Conservation (phyloP, 306 rosid genomes). For the Trifolium fragiferum region DNA sequence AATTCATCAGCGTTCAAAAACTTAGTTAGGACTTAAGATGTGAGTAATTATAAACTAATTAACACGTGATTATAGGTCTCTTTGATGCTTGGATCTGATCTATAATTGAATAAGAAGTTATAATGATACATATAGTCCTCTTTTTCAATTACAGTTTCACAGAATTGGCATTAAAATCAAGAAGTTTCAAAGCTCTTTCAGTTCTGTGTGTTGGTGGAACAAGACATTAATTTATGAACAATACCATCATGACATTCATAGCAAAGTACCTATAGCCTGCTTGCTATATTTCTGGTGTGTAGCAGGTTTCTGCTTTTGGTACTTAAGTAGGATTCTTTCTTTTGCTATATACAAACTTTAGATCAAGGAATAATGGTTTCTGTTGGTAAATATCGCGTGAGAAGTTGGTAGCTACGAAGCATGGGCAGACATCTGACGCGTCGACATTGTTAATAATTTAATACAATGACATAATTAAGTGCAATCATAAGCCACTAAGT, state of each 20-base stretch:
- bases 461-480: too few species aligned
- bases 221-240: slow-evolving; percentile 11
- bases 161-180: slow-evolving; percentile 22
- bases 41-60: not conserved
- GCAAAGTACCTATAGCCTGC: slow-evolving; percentile 2
- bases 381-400: too few species aligned
- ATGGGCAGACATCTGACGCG: too few species aligned
- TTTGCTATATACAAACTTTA: not conserved
- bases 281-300: not conserved
- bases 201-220: slow-evolving; percentile 18
- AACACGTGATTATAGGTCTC: not conserved
- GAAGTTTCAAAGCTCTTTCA: not conserved
- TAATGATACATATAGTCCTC: not conserved
- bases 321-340: slow-evolving; percentile 10
- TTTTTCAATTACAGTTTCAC: not conserved
- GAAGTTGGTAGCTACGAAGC: too few species aligned
- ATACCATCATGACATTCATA: slow-evolving; percentile 6
- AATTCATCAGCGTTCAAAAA: not conserved
- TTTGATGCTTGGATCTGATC: slow-evolving; percentile 3
- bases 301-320: slow-evolving; percentile 23
- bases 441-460: too few species aligned
- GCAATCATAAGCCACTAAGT: too few species aligned
- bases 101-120: not conserved
- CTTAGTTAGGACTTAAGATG: not conserved
- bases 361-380: not conserved